These are phyloP conservation scores for Aspergillus novoparasiticus DNA, from an alignment of 2,329 filamentous ascomycete genomes.

Conservation along the genomic window DNA sequence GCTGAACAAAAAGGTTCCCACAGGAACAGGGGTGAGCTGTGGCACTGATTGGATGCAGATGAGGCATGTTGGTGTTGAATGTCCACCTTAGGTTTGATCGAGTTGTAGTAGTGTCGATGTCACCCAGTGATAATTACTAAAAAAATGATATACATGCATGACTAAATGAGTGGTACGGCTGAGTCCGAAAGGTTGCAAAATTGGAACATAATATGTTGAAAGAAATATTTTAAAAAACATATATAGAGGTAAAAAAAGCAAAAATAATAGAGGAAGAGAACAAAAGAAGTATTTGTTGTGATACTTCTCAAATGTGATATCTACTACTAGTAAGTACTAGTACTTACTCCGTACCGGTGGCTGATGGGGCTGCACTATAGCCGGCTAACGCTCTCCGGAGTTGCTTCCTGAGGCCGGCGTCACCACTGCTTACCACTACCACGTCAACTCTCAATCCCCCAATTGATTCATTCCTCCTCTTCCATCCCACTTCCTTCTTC, in stretches of 20 bases:
- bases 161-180: neutral
- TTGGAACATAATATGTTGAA: no score
- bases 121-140: neutral
- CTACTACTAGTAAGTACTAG: neutral
- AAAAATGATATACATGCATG: neutral
- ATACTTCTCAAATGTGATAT: neutral
- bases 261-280: neutral
- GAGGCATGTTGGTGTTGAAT: neutral
- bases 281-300: neutral
- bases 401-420: constrained; percentile 26
- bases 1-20: neutral
- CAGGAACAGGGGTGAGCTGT: neutral
- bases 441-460: constrained; percentile 22
- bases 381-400: constrained; percentile 39
- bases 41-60: neutral
- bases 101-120: neutral
- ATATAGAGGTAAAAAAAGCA: neutral
- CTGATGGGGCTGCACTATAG: constrained; percentile 32
- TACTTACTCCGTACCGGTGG: neutral
- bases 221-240: neutral
- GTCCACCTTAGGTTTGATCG: neutral
- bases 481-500: constrained; percentile 10
- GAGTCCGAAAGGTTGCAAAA: neutral
- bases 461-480: constrained; percentile 13
- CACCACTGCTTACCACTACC: constrained; percentile 33